phyloP scores from a whole-genome alignment of 1,139 yeast genomes.

The Taphrina flavorubra region DNA sequence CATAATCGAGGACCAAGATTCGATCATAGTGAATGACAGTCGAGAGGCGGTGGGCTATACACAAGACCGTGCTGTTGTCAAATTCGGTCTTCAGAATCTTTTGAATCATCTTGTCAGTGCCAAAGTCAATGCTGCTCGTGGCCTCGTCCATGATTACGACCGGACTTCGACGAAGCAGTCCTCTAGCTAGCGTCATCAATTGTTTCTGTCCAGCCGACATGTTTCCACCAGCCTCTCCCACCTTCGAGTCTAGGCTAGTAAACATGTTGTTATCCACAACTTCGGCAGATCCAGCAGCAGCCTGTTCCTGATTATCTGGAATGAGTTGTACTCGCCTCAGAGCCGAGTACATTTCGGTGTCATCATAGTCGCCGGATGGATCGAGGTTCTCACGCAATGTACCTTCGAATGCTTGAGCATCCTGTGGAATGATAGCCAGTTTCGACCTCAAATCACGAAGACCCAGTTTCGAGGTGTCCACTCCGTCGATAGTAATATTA shows the following conservation, averaged over 20 bases:
- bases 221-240: conserved; percentile 88
- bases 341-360: conserved; percentile 78
- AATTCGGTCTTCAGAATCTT: conserved; percentile 89
- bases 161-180: conserved; percentile 82
- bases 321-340: conserved; percentile 79
- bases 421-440: conserved; percentile 93
- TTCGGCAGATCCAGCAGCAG: conserved; percentile 48
- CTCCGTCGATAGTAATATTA: conserved; percentile 70
- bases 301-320: conserved; percentile 46
- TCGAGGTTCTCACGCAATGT: conserved; percentile 85
- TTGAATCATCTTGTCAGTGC: conserved; percentile 89
- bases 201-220: conserved; percentile 97
- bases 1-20: conserved; percentile 91
- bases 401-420: conserved; percentile 95
- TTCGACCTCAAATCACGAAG: conserved; percentile 81
- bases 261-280: conserved; percentile 71
- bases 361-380: conserved; percentile 72
- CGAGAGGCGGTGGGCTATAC: conserved; percentile 93
- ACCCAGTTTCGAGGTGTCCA: conserved; percentile 75
- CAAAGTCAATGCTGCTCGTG: conserved; percentile 93
- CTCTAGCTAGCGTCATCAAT: conserved; percentile 88
- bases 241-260: conserved; percentile 67
- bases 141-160: conserved; percentile 92
- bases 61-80: conserved; percentile 76
- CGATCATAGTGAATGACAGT: conserved; percentile 91